Evolutionary conservation across 2,329 filamentous ascomycete species (phyloP).

Genomic region (Cercospora beticola): DNA sequence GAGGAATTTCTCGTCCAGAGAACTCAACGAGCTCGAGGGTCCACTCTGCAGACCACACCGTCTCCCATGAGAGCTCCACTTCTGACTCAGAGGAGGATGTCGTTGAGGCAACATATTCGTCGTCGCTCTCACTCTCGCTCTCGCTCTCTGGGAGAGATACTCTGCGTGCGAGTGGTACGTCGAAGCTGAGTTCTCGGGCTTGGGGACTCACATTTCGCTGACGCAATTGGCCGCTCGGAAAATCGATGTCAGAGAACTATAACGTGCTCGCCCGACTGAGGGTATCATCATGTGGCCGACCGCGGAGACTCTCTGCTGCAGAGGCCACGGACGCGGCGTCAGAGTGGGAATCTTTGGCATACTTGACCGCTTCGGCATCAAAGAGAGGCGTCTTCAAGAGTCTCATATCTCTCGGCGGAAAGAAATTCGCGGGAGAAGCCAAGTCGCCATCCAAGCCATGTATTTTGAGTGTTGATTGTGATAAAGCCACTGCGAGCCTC

Average conservation of each 20-base stretch:
- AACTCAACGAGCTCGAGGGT: constrained; percentile 1
- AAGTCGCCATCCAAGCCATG: not conserved
- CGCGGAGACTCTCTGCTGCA: not conserved
- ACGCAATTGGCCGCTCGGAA: not conserved
- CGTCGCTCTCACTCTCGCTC: not conserved
- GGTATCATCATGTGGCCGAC: not conserved
- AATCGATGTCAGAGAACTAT: not conserved
- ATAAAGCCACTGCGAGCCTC: not conserved
- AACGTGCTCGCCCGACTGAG: not conserved
- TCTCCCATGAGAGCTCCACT: not conserved
- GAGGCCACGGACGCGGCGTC: not conserved
- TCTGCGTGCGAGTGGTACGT: not conserved
- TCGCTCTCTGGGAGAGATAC: not conserved
- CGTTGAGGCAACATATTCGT: not conserved
- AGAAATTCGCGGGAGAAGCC: not conserved
- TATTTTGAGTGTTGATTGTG: not conserved
- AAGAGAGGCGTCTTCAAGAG: not conserved
- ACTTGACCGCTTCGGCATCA: not conserved
- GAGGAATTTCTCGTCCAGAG: not conserved
- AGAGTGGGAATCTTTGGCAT: not conserved
- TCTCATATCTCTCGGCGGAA: not conserved
- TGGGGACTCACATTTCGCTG: not conserved
- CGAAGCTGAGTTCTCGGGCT: not conserved
- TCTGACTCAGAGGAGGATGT: not conserved
- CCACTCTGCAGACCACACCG: not conserved